These are phyloP conservation scores for Rhodotorula glutinis DNA, from an alignment of 1,284 basidiomycete genomes.

Conservation along the genomic window DNA sequence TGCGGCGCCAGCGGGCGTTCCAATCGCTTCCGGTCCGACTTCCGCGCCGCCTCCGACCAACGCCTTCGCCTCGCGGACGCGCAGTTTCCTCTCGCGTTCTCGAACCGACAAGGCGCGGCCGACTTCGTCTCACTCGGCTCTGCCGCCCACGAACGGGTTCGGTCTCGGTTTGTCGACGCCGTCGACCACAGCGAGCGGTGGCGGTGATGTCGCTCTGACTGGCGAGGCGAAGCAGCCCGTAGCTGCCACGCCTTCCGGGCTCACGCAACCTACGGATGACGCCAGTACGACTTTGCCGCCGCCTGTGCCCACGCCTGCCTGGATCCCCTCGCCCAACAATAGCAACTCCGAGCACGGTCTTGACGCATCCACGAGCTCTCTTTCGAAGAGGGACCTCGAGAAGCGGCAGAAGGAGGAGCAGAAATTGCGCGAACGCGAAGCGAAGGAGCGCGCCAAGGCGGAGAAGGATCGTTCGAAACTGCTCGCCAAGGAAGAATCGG, in stretches of 20 bases:
- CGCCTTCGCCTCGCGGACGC: slow-evolving; percentile 10
- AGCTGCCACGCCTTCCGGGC: slow-evolving; percentile 1
- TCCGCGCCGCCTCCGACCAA: slow-evolving; percentile 5
- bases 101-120: slow-evolving; percentile 3
- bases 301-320: background rate
- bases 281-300: background rate
- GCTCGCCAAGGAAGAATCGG: slow-evolving; percentile 23
- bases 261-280: background rate
- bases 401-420: slow-evolving; percentile 35
- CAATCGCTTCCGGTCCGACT: background rate
- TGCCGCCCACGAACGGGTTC: slow-evolving; percentile 3
- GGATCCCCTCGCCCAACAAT: background rate
- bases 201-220: background rate
- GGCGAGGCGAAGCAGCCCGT: background rate
- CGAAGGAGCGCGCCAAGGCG: slow-evolving; percentile 27
- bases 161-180: slow-evolving; percentile 11
- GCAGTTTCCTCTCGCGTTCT: slow-evolving; percentile 12
- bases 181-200: background rate
- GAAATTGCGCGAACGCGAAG: slow-evolving; percentile 28
- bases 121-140: background rate
- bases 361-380: slow-evolving; percentile 14
- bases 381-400: slow-evolving; percentile 32
- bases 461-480: slow-evolving; percentile 33
- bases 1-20: background rate
- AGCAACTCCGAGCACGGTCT: background rate